Base-by-base conservation (phyloP, 1,139 yeast genomes). In the Zygoascus hellenicus region DNA sequence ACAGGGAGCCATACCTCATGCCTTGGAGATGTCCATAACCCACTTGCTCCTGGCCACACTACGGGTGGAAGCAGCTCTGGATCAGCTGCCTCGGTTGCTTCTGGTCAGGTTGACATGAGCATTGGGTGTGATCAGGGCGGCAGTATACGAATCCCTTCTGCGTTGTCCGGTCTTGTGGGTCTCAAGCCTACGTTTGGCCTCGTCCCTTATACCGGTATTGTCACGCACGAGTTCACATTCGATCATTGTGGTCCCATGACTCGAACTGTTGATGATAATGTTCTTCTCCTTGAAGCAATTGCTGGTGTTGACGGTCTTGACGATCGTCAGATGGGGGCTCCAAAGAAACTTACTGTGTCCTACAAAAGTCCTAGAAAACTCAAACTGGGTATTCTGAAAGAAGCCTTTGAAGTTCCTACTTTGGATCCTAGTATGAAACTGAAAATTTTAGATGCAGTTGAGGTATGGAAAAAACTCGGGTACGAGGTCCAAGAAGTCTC, bases 41-140 rank as follows among this genome's bases (percentile, higher is more conserved):
- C 80, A 2, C 57, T 64, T 45, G 75, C 77, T 50, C 63, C 66
- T 13, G 53, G 58, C 2, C 62, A 76, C 42, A 64, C 78, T 1
- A 60, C 75, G 11, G 83, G 83, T 42, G 84, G 84, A 0, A 74
- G 80, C 5, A 71, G 78, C 9, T 83, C 83, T 14, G 83, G 83
- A 45, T 83, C 77, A 59, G 80, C 78, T 9, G 71, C 81, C 0
- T 58, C 77, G 17, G 60, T 77, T 17, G 77, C 72, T 1, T 58
- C 72, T 16, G 67, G 67, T 38, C 80, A 72, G 11, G 65, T 77
- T 0, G 58, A 69, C n/a, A 52, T 82, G 38, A 89, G 90, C 38
- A 41, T 41, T 17, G 90, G 90, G 15, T 75, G 84, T 38, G 92
- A 83, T 64, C 83, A 83, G 56, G 92, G 92, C 51, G 92, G 92